Conservation (phyloP, 257 asterid species). For the Nyctanthes arbortristis region DNA sequence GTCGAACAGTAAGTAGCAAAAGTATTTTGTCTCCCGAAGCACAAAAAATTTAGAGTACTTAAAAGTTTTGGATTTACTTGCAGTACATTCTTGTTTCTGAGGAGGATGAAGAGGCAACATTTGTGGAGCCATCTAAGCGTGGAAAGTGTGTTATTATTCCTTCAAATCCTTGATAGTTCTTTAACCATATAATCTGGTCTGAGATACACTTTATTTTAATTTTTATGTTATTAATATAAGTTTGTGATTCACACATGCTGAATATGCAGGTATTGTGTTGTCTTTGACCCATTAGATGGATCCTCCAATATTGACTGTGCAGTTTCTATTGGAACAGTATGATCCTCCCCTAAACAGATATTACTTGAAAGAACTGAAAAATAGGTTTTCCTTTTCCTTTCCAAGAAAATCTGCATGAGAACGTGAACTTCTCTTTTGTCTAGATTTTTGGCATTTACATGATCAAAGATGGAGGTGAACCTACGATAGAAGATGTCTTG, state of each 20-base stretch:
- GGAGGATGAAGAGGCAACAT: slow-evolving; percentile 89
- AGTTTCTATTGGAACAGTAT: slow-evolving; percentile 94
- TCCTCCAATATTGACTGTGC: slow-evolving; percentile 98
- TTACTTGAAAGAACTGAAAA: background rate
- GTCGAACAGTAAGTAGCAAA: slow-evolving; percentile 70
- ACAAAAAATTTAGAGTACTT: background rate
- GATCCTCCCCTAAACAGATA: slow-evolving; percentile 2
- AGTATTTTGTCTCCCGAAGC: background rate
- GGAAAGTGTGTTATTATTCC: slow-evolving; percentile 62
- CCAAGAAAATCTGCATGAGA: background rate
- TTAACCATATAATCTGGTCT: background rate
- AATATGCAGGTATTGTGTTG: slow-evolving; percentile 80
- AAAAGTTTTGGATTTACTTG: slow-evolving; percentile 23
- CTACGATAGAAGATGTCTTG: slow-evolving; percentile 73
- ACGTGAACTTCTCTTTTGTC: slow-evolving; percentile 24
- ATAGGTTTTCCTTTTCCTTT: background rate
- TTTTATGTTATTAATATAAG: background rate
- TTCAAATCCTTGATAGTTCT: background rate
- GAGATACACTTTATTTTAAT: background rate
- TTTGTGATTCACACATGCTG: slow-evolving; percentile 14
- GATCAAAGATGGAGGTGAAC: slow-evolving; percentile 60
- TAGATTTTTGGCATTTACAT: slow-evolving; percentile 90
- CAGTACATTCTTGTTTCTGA: slow-evolving; percentile 98
- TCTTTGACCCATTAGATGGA: slow-evolving; percentile 96
- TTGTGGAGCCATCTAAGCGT: slow-evolving; percentile 72